Evolutionary conservation across 2,329 filamentous ascomycete genomes (phyloP), one percentile per base, ranked within the genome.

Genomic region (Botrytis paeoniae): DNA sequence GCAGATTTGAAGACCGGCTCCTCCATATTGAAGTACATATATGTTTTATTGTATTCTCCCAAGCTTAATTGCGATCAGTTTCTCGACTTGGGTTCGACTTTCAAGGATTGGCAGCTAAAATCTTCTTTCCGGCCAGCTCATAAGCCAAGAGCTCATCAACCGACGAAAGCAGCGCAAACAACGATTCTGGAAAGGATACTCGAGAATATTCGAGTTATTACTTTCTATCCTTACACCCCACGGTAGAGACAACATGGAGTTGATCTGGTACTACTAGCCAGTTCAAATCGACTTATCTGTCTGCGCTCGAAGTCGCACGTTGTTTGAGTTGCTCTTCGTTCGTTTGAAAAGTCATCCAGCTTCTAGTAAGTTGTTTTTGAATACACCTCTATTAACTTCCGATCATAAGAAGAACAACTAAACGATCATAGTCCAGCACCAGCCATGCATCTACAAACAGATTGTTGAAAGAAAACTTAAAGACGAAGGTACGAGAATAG

Each of bases 381-480:
- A 2, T 51, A n/a, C 1, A n/a, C 2, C 9, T n/a, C 12, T 25
- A n/a, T 51, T 5, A 2, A 22, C 5, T n/a, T 14, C 12, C 5
- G 12, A 14, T 51, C 25, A 51, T 14, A 51, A 51, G 0, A 51
- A n/a, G 25, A 25, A 51, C 22, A n/a, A n/a, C 48, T 51, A 51
- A n/a, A 2, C 10, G 25, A 14, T n/a, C 12, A 51, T n/a, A 51
- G 22, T 51, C 12, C 10, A 51, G 48, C 1, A 51, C n/a, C 1
- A 51, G 22, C 22, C 48, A n/a, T 51, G 22, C 4, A 51, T 51
- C 48, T 4, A 51, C 25, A n/a, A n/a, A 51, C 16, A 0, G 10
- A 51, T n/a, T 51, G 1, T n/a, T 4, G 48, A 7, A n/a, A 51
- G 25, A 51, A 51, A 5, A 25, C 8, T 10, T 25, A 5, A 1